Evolutionary conservation across 129 eudicot genomes (phyloP), one percentile per base, ranked within the genome.

Genomic region (Saussurea involucrata): DNA sequence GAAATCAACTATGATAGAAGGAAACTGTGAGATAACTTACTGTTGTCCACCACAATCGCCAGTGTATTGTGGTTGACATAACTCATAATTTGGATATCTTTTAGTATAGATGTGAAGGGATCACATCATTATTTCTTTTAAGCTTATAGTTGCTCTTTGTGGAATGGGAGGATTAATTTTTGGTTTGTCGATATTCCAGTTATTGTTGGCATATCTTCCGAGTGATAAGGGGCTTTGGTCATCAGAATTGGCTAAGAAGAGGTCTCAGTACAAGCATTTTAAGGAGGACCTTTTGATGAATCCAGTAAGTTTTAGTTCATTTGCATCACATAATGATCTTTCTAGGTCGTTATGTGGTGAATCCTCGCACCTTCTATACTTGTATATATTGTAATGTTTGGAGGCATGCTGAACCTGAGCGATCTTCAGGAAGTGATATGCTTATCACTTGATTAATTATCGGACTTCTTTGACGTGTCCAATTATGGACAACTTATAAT

Each of bases 261-360:
- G 99, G 82, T 85, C 96, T 82, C 97, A 88, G 71, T 95, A 95
- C 83, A 88, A 85, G 78, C 86, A 83, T 18, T 95, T 95, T 63
- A 95, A 88, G 77, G 99, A 92, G 24, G 97, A 95, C 65, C 89
- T 92, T 76, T 80, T 95, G 75, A 88, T 87, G 92, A 88, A 88
- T 79, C 99, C 99, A 64, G 99, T 95, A 85, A 86, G 95, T 90
- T 80, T 67, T 15, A 33, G 74, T 66, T 81, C 71, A 9, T 68
- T 74, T 63, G 40, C 66, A 72, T 15, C 20, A 0, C 34, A 46
- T 79, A 44, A 53, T 37, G 55, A 21, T 49, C 25, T 11, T 25
- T 36, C 40, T 44, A 42, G 18, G 74, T 53, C 63, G 44, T 68
- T 68, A 34, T 29, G 34, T 40, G 44, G 36, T 32, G 82, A 78